Percentiles rank a stretch among this genome's conserved stretches.
These are phyloP conservation scores for Lathyrus oleraceus DNA, from an alignment of 306 rosid genomes.

Conservation along the genomic window DNA sequence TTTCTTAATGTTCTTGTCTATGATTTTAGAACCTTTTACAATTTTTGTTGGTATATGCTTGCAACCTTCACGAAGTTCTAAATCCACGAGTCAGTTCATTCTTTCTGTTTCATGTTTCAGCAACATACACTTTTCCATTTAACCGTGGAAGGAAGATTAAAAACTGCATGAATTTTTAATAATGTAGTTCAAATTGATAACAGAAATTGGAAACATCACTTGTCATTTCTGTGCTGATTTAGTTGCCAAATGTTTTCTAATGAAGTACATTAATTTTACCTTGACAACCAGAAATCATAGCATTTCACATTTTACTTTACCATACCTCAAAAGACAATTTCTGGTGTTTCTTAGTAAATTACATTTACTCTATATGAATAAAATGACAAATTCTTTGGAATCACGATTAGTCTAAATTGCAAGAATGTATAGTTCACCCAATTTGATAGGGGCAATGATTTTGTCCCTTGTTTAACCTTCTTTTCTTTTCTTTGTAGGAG, in stretches of 20 bases:
- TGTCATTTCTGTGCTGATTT: neutral
- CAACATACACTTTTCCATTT: neutral
- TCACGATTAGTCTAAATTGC: neutral
- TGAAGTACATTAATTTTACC: neutral
- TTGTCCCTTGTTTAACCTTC: neutral
- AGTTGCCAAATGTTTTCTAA: neutral
- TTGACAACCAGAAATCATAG: neutral
- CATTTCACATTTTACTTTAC: too few relatives aligned
- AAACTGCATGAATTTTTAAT: neutral
- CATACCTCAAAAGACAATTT: neutral
- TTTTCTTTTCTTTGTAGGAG: conserved; percentile 52
- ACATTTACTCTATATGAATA: neutral
- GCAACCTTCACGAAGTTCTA: neutral
- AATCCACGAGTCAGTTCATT: neutral
- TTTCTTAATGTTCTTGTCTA: conserved; percentile 1
- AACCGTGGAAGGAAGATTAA: neutral
- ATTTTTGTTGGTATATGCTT: neutral
- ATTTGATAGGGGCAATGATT: neutral
- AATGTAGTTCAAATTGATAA: neutral
- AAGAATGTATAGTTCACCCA: neutral
- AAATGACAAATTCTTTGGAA: neutral
- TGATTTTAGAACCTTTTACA: conserved; percentile 8
- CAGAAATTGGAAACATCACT: conserved; percentile 1
- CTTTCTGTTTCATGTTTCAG: conserved; percentile 23
- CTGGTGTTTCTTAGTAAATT: neutral